These are phyloP conservation scores for Botryosphaeria dothidea DNA, from an alignment of 2,329 filamentous ascomycete species.

Conservation along the genomic window DNA sequence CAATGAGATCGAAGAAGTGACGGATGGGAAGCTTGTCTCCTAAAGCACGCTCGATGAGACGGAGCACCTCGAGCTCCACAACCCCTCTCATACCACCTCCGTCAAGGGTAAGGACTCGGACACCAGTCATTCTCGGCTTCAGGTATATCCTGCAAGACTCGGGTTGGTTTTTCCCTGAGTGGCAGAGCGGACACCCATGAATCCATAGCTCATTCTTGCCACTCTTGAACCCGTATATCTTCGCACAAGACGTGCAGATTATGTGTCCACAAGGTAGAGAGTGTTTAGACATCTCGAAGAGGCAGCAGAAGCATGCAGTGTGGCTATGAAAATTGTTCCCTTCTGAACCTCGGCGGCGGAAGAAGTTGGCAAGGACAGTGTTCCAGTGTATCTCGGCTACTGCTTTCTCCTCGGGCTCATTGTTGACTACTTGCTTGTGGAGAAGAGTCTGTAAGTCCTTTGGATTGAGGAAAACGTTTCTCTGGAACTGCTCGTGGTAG, in stretches of 20 bases:
- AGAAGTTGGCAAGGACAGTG: constrained; percentile 34
- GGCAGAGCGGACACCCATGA: constrained; percentile 37
- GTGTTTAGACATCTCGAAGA: constrained; percentile 46
- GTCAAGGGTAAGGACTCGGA: constrained; percentile 44
- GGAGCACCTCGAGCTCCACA: constrained; percentile 46
- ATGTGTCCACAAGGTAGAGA: constrained; percentile 49
- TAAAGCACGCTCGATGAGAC: constrained; percentile 42
- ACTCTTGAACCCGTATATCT: constrained; percentile 28
- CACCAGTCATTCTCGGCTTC: constrained; percentile 39
- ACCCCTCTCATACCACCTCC: constrained; percentile 52
- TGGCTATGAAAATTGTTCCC: constrained; percentile 40
- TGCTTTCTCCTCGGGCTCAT: constrained; percentile 21
- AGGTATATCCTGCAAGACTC: constrained; percentile 28
- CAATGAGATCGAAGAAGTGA: constrained; percentile 52
- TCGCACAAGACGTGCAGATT: constrained; percentile 45
- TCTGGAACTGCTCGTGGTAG: constrained; percentile 29
- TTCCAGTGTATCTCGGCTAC: constrained; percentile 30
- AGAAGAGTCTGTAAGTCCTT: constrained; percentile 22
- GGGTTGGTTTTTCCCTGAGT: constrained; percentile 14
- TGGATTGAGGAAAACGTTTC: constrained; percentile 28
- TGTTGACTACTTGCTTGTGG: not conserved
- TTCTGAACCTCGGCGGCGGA: constrained; percentile 23
- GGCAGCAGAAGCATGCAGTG: constrained; percentile 49
- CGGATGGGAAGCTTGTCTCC: constrained; percentile 43
- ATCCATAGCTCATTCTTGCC: constrained; percentile 22